These are phyloP conservation scores for Multifurca ochricompacta DNA, from an alignment of 768 basidiomycete species.

Conservation along the genomic window DNA sequence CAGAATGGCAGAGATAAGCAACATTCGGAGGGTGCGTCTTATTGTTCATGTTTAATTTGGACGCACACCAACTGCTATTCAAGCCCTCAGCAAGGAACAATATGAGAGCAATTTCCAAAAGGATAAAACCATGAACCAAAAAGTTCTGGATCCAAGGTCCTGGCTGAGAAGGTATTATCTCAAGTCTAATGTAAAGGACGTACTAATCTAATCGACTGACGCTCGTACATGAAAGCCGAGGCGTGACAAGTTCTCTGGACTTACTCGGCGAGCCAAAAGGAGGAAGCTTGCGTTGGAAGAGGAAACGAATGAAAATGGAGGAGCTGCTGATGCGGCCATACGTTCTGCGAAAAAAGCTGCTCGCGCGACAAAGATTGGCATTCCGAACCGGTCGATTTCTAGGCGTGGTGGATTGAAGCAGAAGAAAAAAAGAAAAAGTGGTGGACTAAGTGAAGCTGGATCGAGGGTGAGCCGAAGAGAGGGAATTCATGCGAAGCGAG, in stretches of 20 bases:
- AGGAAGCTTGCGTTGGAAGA: conserved; percentile 81
- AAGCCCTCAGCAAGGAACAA: conserved; percentile 69
- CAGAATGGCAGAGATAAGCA: conserved; percentile 80
- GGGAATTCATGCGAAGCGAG: conserved; percentile 59
- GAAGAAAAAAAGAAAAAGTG: conserved; percentile 9
- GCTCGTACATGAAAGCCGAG: conserved; percentile 44
- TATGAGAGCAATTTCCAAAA: conserved; percentile 51
- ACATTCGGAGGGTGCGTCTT: conserved; percentile 59
- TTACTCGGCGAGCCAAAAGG: conserved; percentile 82
- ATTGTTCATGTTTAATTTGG: neutral
- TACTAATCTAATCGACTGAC: conserved; percentile 7
- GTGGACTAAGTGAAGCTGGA: conserved; percentile 27
- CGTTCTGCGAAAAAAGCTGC: conserved; percentile 79
- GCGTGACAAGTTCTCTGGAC: conserved; percentile 70
- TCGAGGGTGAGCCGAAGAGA: conserved; percentile 39
- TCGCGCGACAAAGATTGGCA: conserved; percentile 69
- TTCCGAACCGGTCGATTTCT: conserved; percentile 32
- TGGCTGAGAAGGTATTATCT: conserved; percentile 28
- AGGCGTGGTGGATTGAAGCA: conserved; percentile 25
- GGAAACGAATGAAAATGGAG: conserved; percentile 57
- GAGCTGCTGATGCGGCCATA: conserved; percentile 62
- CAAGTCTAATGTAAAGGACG: neutral
- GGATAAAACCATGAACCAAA: conserved; percentile 32
- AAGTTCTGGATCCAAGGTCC: conserved; percentile 26
- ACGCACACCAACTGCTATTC: neutral